Conservation (phyloP, 768 basidiomycete species). For the Pulveroboletus sp. region DNA sequence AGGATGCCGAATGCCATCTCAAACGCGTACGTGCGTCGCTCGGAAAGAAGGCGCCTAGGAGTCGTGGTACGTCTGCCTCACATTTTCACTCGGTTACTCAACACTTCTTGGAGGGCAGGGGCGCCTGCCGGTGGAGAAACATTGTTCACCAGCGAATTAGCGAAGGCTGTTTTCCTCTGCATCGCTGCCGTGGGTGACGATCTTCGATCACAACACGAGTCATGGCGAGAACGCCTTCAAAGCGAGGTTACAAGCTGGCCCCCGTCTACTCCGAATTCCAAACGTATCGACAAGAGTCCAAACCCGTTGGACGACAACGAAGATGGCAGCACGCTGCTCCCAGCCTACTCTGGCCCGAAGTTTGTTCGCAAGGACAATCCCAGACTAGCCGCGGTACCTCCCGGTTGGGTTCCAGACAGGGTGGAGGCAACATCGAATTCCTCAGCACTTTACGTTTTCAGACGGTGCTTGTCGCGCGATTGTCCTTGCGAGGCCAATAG, state of each 20-base stretch:
- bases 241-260: neutral
- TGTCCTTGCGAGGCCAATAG: constrained; percentile 14
- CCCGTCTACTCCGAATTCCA: neutral
- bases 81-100: neutral
- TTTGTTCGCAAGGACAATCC: neutral
- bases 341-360: neutral
- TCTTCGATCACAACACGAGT: constrained; percentile 13
- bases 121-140: neutral
- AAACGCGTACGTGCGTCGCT: constrained; percentile 4
- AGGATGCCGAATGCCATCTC: constrained; percentile 6
- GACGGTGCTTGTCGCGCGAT: constrained; percentile 9
- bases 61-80: constrained; percentile 1
- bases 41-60: neutral
- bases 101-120: neutral
- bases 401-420: neutral
- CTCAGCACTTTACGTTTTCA: constrained; percentile 7
- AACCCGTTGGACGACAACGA: neutral
- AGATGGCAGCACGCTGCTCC: neutral
- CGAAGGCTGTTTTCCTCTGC: constrained; percentile 7
- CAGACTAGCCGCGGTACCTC: neutral
- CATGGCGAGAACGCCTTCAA: constrained; percentile 14
- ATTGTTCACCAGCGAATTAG: constrained; percentile 3
- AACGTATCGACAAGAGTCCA: neutral
- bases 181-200: constrained; percentile 10
- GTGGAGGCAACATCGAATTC: neutral